Percentiles rank a stretch among this genome's conserved stretches.
Evolutionary conservation across 177 flowering plant species (phyloP).

Genomic region (Vitis hybrid): DNA sequence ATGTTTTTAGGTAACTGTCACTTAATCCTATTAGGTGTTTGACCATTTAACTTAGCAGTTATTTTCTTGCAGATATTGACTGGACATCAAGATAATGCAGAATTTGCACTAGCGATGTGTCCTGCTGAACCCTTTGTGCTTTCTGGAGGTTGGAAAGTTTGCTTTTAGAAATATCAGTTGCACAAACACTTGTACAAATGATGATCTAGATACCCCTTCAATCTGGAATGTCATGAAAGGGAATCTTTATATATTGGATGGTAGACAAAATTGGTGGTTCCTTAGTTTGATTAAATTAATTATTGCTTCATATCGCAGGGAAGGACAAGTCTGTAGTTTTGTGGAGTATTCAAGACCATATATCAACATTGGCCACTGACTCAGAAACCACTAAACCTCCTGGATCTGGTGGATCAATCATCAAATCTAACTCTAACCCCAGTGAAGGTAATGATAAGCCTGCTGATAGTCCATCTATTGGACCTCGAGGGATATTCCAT

Average conservation of each 20-base stretch:
- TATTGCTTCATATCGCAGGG: constrained; percentile 45
- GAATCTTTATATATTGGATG: neutral
- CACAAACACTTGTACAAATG: neutral
- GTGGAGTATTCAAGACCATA: constrained; percentile 96
- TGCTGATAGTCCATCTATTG: constrained; percentile 56
- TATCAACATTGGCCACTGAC: constrained; percentile 62
- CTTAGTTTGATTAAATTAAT: too few species aligned
- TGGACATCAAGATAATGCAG: constrained; percentile 98
- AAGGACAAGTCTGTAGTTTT: constrained; percentile 89
- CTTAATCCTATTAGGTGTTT: neutral
- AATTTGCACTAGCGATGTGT: constrained; percentile 98
- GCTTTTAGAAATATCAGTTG: neutral
- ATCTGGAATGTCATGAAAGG: neutral
- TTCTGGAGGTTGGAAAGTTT: constrained; percentile 75
- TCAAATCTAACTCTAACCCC: constrained; percentile 43
- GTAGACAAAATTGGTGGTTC: neutral
- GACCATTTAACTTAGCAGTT: neutral
- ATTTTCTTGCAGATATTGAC: constrained; percentile 68
- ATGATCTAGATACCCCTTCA: neutral
- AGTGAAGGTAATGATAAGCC: constrained; percentile 48
- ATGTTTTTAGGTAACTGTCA: neutral
- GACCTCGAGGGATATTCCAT: constrained; percentile 74
- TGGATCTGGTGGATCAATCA: constrained; percentile 56
- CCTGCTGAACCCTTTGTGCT: constrained; percentile 90
- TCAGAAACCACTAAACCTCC: constrained; percentile 47